Evolutionary conservation across 2,329 filamentous ascomycete species (phyloP), one percentile per base, ranked within the genome.

Genomic region (Fusarium sp.): DNA sequence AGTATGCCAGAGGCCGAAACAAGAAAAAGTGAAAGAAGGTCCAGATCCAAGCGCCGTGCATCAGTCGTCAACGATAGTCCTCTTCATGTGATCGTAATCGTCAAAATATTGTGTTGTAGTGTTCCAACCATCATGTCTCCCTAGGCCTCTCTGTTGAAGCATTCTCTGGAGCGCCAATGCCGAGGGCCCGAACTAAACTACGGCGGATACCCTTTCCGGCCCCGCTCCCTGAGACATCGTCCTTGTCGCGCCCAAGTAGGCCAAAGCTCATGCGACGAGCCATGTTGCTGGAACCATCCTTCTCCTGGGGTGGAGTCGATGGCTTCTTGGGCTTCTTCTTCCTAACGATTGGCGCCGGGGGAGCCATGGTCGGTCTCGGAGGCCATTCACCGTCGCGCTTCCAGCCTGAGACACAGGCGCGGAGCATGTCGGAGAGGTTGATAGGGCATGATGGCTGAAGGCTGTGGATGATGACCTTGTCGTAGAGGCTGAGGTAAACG

Each of bases 301-400:
- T 75, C 20, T 73, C 74, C 11, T 65, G 63, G 2, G 67, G 33
- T 4, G 73, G 66, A 4, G 69, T 65, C 2, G 71, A 60, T 1
- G 75, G 65, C 33, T 76, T 76, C 78, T 81, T 80, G 72, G 63
- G 65, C 63, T 83, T 86, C 80, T 82, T 86, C 75, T 83, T 86
- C 43, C 83, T 82, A 12, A 82, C 78, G 4, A 81, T 82, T 5
- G 84, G 79, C 12, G 74, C 38, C 75, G 82, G 69, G 78, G 82
- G 63, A 75, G 84, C 65, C 84, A 71, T 87, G 81, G 78, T 89
- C 85, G 54, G 86, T 76, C 56, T 87, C 79, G 20, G 94, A 6
- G 96, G 95, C 96, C 96, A 98, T 82, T 98, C 94, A 17, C 95
- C 95, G 78, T 97, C 94, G 45, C 94, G 89, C 82, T 97, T 97